Evolutionary conservation across 2,329 filamentous ascomycete genomes (phyloP).

Genomic region (Xylariales sp.): DNA sequence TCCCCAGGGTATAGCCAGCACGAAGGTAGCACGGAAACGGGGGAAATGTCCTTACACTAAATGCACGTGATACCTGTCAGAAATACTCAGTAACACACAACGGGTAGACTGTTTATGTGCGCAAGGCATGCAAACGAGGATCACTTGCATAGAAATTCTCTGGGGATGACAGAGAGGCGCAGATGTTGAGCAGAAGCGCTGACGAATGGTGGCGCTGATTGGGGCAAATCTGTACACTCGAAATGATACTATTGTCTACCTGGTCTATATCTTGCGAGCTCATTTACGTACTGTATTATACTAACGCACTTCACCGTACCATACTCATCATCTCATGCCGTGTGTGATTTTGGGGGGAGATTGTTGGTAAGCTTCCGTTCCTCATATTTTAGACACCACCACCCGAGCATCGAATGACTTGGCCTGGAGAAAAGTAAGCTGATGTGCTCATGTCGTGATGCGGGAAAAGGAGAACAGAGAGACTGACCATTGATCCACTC

Average conservation of each 20-base stretch:
- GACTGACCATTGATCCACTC: slow-evolving; percentile 73
- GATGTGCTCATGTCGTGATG: slow-evolving; percentile 4
- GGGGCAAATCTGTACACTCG: slow-evolving; percentile 8
- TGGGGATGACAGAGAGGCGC: not conserved
- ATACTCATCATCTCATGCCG: slow-evolving; percentile 2
- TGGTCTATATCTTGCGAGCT: slow-evolving; percentile 30
- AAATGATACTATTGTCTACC: slow-evolving; percentile 26
- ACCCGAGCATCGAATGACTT: slow-evolving; percentile 52
- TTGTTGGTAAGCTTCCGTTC: not conserved
- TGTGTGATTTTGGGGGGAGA: slow-evolving; percentile 13
- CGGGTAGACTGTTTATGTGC: not conserved
- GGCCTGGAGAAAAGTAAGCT: slow-evolving; percentile 43
- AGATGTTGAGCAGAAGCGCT: not conserved
- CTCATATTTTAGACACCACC: slow-evolving; percentile 46
- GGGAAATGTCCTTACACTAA: not conserved
- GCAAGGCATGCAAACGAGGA: slow-evolving; percentile 1
- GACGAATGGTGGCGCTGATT: not conserved
- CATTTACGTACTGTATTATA: slow-evolving; percentile 16
- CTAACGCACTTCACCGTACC: not conserved
- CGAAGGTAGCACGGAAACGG: slow-evolving; percentile 22
- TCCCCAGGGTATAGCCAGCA: not conserved
- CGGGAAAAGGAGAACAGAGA: slow-evolving; percentile 11
- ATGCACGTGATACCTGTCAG: slow-evolving; percentile 26
- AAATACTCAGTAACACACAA: slow-evolving; percentile 5
- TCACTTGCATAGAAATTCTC: not conserved